Evolutionary conservation across 2,329 filamentous ascomycete species (phyloP).

Genomic region (Cytospora chrysosperma): DNA sequence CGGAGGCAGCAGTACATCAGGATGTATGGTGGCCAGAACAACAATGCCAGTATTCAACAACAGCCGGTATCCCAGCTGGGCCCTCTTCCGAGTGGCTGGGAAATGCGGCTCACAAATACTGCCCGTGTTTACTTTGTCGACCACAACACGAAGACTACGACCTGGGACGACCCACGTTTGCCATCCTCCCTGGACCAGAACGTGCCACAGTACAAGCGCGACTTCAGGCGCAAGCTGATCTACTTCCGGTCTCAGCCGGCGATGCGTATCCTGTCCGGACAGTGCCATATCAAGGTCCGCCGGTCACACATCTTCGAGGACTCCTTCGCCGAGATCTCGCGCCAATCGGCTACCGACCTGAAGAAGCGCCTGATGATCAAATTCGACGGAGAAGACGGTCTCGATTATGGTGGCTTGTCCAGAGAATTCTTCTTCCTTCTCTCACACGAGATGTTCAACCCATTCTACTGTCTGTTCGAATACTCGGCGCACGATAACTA

Average conservation of each 20-base stretch:
- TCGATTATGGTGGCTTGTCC: conserved; percentile 96
- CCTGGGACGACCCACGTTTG: conserved; percentile 94
- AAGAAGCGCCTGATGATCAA: conserved; percentile 99
- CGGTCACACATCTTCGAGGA: conserved; percentile 98
- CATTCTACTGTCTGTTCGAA: conserved; percentile 98
- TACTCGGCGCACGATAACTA: conserved; percentile 99
- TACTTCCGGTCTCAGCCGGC: conserved; percentile 99
- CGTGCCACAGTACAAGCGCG: conserved; percentile 98
- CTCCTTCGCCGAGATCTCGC: conserved; percentile 97
- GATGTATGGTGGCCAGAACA: conserved; percentile 91
- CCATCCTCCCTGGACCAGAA: conserved; percentile 97
- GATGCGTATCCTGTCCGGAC: conserved; percentile 89
- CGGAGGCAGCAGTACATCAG: conserved; percentile 96
- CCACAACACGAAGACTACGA: conserved; percentile 99
- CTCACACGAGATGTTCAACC: conserved; percentile 99
- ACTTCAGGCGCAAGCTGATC: conserved; percentile 96
- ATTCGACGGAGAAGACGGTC: conserved; percentile 95
- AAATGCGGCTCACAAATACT: conserved; percentile 98
- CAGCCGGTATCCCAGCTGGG: conserved; percentile 97
- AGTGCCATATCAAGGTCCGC: conserved; percentile 97
- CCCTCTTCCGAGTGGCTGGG: conserved; percentile 94
- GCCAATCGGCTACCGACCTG: conserved; percentile 89
- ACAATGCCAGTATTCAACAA: conserved; percentile 87
- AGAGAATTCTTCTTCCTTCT: conserved; percentile 99
- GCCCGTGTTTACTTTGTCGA: conserved; percentile 98